Evolutionary conservation across 2,329 filamentous ascomycete species (phyloP).

Genomic region (Camillea tinctor): DNA sequence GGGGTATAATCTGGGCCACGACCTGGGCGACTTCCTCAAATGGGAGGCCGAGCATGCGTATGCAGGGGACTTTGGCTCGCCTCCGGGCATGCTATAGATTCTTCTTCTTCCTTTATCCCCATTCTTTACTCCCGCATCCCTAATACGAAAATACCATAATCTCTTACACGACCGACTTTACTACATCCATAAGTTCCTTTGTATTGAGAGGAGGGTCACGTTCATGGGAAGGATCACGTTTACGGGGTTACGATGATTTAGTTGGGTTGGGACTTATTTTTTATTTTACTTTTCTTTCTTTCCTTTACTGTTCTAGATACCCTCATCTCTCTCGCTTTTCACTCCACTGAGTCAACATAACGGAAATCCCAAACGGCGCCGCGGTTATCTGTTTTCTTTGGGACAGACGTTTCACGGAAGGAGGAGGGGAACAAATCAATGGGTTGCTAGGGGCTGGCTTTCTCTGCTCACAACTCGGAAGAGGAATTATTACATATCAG

Average conservation of each 20-base stretch:
- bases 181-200: not conserved
- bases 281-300: not conserved
- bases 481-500: not conserved
- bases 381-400: not conserved
- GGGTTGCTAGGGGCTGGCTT: not conserved
- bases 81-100: slow-evolving; percentile 1
- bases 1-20: slow-evolving; percentile 60
- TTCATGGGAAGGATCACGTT: too few relatives aligned
- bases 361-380: not conserved
- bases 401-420: not conserved
- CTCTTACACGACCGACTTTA: not conserved
- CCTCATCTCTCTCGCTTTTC: not conserved
- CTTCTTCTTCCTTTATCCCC: not conserved
- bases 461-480: not conserved
- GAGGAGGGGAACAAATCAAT: not conserved
- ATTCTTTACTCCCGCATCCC: too few relatives aligned
- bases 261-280: not conserved
- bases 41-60: slow-evolving; percentile 56
- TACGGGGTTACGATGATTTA: not conserved
- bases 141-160: too few relatives aligned
- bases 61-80: slow-evolving; percentile 27
- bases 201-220: not conserved
- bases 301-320: not conserved
- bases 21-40: slow-evolving; percentile 56
- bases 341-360: not conserved